Evolutionary conservation across 139 green algal genomes (phyloP).

Genomic region (Chlamydomonas urium): DNA sequence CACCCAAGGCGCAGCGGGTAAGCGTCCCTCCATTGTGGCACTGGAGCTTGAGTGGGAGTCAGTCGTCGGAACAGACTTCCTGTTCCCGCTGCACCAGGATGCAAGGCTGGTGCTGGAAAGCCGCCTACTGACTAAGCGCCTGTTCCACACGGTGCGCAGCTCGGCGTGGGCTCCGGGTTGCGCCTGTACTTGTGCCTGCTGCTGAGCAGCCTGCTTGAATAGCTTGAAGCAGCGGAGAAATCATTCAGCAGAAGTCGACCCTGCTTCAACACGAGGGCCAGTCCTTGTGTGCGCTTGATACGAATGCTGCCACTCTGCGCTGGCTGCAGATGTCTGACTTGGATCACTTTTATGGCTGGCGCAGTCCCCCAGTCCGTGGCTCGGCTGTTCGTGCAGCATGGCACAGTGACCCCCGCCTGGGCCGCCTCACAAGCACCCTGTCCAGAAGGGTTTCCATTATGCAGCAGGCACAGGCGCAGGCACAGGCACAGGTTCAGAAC

Average conservation of each 20-base stretch:
- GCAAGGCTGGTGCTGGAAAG: constrained; percentile 62
- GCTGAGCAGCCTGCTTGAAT: not conserved
- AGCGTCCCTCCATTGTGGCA: constrained; percentile 18
- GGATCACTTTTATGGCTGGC: too few relatives aligned
- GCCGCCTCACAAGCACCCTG: too few relatives aligned
- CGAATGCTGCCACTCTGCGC: not conserved
- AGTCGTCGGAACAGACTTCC: constrained; percentile 48
- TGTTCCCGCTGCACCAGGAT: constrained; percentile 48
- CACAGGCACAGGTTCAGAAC: too few relatives aligned
- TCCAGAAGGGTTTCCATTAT: too few relatives aligned
- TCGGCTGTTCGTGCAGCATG: too few relatives aligned
- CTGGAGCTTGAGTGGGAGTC: constrained; percentile 26
- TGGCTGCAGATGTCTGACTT: not conserved
- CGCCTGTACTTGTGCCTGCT: too few relatives aligned
- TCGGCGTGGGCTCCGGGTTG: not conserved
- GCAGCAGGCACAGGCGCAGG: too few relatives aligned
- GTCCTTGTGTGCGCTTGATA: not conserved
- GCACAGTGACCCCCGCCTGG: too few relatives aligned
- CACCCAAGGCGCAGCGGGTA: not conserved
- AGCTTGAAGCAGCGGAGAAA: not conserved
- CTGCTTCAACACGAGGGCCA: not conserved
- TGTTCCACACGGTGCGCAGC: constrained; percentile 45
- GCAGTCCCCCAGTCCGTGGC: too few relatives aligned
- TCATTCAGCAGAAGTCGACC: not conserved
- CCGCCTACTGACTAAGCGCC: constrained; percentile 44